A percentile compares a stretch with the other conserved stretches of the same genome.
Evolutionary conservation across 257 asterid genomes (phyloP).

Genomic region (Knoxia roxburghii): DNA sequence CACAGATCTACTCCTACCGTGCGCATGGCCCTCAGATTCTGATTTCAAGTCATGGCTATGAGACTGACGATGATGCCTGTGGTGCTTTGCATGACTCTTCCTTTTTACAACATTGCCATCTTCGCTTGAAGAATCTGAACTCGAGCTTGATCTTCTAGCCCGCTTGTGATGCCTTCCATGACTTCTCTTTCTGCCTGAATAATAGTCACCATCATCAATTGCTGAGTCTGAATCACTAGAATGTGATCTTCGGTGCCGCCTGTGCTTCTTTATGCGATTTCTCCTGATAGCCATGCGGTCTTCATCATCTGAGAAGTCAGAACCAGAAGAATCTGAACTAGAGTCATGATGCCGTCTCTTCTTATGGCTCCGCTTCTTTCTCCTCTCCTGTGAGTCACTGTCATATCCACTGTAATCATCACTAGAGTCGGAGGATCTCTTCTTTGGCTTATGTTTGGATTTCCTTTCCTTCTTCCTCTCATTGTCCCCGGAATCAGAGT

Average conservation of each 20-base stretch:
- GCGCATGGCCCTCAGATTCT: slow-evolving; percentile 40
- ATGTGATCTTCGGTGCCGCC: slow-evolving; percentile 27
- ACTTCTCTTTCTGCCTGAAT: slow-evolving; percentile 31
- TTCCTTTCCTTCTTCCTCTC: slow-evolving; percentile 55
- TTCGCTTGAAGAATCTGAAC: slow-evolving; percentile 42
- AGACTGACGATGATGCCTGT: slow-evolving; percentile 26
- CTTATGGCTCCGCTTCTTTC: slow-evolving; percentile 46
- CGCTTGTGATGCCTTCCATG: slow-evolving; percentile 37
- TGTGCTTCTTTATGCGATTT: slow-evolving; percentile 27
- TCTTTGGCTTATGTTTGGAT: slow-evolving; percentile 51
- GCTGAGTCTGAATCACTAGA: slow-evolving; percentile 34
- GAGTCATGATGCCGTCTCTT: slow-evolving; percentile 34
- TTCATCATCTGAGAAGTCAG: slow-evolving; percentile 38
- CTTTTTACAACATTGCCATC: slow-evolving; percentile 31
- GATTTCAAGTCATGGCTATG: slow-evolving; percentile 34
- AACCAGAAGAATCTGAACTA: slow-evolving; percentile 35
- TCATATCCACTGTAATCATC: slow-evolving; percentile 43
- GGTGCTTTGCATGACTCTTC: slow-evolving; percentile 33
- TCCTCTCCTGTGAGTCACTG: slow-evolving; percentile 38
- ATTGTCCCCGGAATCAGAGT: slow-evolving; percentile 45
- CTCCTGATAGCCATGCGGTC: slow-evolving; percentile 18
- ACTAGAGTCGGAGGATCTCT: slow-evolving; percentile 37
- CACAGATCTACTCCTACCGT: slow-evolving; percentile 36
- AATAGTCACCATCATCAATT: slow-evolving; percentile 32
- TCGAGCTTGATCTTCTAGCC: slow-evolving; percentile 27